Evolutionary conservation across 2,329 filamentous ascomycete species (phyloP), one percentile per base, ranked within the genome.

Genomic region (Parastagonospora avenae): DNA sequence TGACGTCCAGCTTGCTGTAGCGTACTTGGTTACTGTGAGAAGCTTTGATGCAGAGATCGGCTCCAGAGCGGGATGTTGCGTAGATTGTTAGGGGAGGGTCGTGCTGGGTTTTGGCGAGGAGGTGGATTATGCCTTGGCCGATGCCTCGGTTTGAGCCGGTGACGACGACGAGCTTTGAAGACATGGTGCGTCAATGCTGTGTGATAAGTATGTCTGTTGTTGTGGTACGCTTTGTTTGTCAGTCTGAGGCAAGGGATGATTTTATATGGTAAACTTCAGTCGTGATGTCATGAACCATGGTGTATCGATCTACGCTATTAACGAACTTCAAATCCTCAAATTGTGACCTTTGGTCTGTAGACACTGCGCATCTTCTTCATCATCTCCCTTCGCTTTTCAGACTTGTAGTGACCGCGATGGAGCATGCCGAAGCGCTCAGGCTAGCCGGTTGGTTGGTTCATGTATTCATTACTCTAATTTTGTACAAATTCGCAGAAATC

Each of bases 131-230:
- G 43, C 53, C 53, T 33, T 42, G 44, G n/a, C 56, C 56, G 10
- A 59, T 50, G 29, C 56, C 56, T 12, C 56, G 50, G 30, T 56
- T 59, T 6, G 55, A 50, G n/a, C 55, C 55, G 8, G 55, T 59
- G 19, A 59, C 50, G 40, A 59, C 46, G 24, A 59, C 30, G 30
- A 43, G 31, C n/a, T 37, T 44, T 14, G 42, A 36, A 12, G 42
- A 32, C 42, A 44, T 44, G 31, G 16, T 37, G 19, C 16, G 10
- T 2, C 4, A 39, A 24, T 28, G 14, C 10, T 39, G 8, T 39
- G 11, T 4, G 12, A n/a, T 39, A 8, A 19, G 2, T 12, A 19
- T 8, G 16, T 4, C 10, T 37, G 4, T 16, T 14, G 14, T 37
- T 14, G 15, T 8, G n/a, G 9, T 16, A n/a, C 9, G 2, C 4